Conservation (phyloP, 257 asterid genomes). For the Fraxinus excelsior region DNA sequence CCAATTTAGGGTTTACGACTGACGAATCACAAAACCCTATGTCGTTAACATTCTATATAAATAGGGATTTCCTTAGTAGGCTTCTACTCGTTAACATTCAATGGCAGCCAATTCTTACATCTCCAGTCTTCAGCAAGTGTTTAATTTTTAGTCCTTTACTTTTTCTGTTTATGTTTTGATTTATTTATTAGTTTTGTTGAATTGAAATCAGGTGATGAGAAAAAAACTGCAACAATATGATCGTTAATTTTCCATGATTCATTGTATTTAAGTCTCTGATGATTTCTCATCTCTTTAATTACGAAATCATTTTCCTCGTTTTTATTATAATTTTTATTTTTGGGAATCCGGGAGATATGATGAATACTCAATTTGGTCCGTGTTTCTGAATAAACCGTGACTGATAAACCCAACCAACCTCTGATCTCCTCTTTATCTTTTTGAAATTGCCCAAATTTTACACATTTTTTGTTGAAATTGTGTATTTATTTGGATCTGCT, state of each 20-base stretch:
- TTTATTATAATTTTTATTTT: no score
- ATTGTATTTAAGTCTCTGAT: conserved; percentile 86
- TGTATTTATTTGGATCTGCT: not conserved
- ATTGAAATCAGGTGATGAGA: conserved; percentile 60
- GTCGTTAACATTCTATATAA: not conserved
- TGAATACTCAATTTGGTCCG: conserved; percentile 62
- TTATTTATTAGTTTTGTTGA: not conserved
- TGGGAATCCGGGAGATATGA: conserved; percentile 44
- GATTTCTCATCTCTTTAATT: conserved; percentile 31
- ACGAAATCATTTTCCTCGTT: not conserved
- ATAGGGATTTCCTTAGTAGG: no score
- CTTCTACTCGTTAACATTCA: not conserved
- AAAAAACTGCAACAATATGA: conserved; percentile 61
- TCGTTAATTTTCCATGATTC: conserved; percentile 51
- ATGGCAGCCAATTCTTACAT: not conserved
- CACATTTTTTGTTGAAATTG: not conserved
- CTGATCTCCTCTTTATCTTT: conserved; percentile 49
- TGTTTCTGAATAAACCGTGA: conserved; percentile 70
- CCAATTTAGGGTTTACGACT: conserved; percentile 1
- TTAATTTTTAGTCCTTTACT: not conserved
- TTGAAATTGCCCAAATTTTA: not conserved
- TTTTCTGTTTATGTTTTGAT: not conserved
- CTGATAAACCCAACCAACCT: conserved; percentile 50
- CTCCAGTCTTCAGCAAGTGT: not conserved
- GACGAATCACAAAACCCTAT: conserved; percentile 8